Evolutionary conservation across 306 rosid genomes (phyloP), one percentile per base, ranked within the genome.

Genomic region (Trifolium pratense): DNA sequence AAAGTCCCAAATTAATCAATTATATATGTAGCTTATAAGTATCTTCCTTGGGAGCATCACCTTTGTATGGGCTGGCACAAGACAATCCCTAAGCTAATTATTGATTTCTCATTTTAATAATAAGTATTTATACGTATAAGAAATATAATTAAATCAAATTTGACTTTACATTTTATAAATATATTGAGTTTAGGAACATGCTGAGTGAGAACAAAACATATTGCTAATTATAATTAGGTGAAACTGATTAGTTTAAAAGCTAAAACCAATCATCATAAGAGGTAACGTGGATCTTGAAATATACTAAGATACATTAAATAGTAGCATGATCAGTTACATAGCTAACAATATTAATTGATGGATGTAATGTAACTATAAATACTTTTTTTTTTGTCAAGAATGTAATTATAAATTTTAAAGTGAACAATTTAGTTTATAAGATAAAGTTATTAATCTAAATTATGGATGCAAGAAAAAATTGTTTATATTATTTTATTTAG

Each of bases 41-140:
- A 90, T 87, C 89, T 86, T 84, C 79, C 86, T 86, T 72, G 84
- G 84, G 82, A 86, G 82, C 87, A 86, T 85, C 87, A 85, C 60
- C 75, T 81, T 70, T 76, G 49, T 77, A 53, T 66, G 82, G 60
- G 82, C 59, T 74, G 84, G 79, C 79, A 16, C 36, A 37, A 77
- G 31, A 79, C 59, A 69, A 77, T 80, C 48, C 72, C 72, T 25
- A 74, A 74, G 61, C 66, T 62, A 51, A 74, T 68, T 79, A 67
- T 68, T 48, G 7, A 73, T 23, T 57, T 71, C 43, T 26, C 80
- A 63, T 34, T 69, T 31, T 21, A 29, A 29, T 29, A 29, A 5
- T 29, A 29, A 29, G 32, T 5, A 29, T 29, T 2, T 15, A 16
- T n/a, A 0, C 29, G 14, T 15, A 2, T 1, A 62, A 62, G 26